A percentile compares a stretch with the other conserved stretches of the same genome.
These are phyloP conservation scores for Obba rivulosa DNA, from an alignment of 768 basidiomycete species.

Conservation along the genomic window DNA sequence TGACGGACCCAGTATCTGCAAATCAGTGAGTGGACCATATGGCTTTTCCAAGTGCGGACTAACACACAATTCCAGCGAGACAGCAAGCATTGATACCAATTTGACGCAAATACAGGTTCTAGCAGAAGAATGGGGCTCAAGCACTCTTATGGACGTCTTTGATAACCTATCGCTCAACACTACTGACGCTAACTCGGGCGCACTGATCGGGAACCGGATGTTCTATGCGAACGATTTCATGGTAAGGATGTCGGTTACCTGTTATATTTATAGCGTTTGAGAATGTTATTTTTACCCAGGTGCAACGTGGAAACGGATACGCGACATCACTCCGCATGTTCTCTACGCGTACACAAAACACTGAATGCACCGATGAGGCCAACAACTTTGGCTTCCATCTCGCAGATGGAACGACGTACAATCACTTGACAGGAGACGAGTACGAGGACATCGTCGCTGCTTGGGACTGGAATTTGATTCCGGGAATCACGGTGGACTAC, in stretches of 20 bases:
- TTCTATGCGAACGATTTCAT: slow-evolving; percentile 66
- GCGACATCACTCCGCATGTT: slow-evolving; percentile 58
- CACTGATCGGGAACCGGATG: slow-evolving; percentile 50
- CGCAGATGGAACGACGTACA: slow-evolving; percentile 54
- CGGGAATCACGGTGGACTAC: slow-evolving; percentile 63
- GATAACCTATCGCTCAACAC: slow-evolving; percentile 31
- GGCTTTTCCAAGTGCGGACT: not conserved
- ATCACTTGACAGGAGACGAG: slow-evolving; percentile 55
- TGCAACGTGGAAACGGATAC: slow-evolving; percentile 55
- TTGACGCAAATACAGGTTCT: slow-evolving; percentile 45
- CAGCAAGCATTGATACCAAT: slow-evolving; percentile 47
- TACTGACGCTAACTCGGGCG: slow-evolving; percentile 50
- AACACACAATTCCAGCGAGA: slow-evolving; percentile 36
- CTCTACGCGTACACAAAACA: slow-evolving; percentile 51
- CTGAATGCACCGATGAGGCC: slow-evolving; percentile 57
- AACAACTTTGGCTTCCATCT: slow-evolving; percentile 70
- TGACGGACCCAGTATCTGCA: slow-evolving; percentile 51
- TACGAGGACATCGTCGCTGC: slow-evolving; percentile 64
- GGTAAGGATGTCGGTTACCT: slow-evolving; percentile 28
- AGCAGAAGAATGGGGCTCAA: slow-evolving; percentile 46
- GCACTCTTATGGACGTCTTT: slow-evolving; percentile 33
- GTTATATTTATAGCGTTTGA: not conserved
- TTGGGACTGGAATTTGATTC: slow-evolving; percentile 73
- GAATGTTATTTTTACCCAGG: slow-evolving; percentile 30
- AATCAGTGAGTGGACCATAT: slow-evolving; percentile 25